phyloP scores from a whole-genome alignment of 352 stramenopile species.

The Phytopythium mirpurense region DNA sequence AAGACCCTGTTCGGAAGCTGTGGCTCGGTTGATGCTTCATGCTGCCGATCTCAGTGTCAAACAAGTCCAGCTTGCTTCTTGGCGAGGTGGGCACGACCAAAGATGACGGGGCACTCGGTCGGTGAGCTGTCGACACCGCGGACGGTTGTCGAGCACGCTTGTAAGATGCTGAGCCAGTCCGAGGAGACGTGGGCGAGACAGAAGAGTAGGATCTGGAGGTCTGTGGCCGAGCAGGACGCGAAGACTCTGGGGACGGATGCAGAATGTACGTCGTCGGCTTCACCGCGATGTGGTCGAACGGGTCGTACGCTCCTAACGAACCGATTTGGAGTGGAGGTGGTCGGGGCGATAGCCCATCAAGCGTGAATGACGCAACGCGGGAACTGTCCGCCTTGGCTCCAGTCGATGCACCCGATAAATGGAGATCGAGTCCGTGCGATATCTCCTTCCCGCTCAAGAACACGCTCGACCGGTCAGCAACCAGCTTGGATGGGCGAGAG shows the following conservation, averaged over 20 bases:
- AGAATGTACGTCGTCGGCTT: slow-evolving; percentile 4
- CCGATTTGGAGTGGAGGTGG: slow-evolving; percentile 1
- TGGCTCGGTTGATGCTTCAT: background rate
- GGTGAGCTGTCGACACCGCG: background rate
- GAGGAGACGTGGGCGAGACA: background rate
- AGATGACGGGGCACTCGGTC: background rate
- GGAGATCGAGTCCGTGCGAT: background rate
- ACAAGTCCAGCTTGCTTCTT: background rate
- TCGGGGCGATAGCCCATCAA: background rate
- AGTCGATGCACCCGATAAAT: background rate
- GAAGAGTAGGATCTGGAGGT: background rate
- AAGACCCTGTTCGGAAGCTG: background rate
- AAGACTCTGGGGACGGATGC: background rate
- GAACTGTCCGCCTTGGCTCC: background rate
- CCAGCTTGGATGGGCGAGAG: background rate
- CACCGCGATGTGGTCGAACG: background rate
- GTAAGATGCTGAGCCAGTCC: slow-evolving; percentile 2
- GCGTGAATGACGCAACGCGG: slow-evolving; percentile 1
- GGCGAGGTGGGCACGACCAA: background rate
- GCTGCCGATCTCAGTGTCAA: background rate
- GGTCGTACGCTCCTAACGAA: background rate
- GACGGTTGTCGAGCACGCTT: slow-evolving; percentile 4
- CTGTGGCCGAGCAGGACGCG: background rate
- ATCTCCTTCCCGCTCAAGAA: background rate
- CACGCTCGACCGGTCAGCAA: background rate